Evolutionary conservation across 805 yeast genomes (phyloP).

Genomic region (Monosporozyma servazzii): DNA sequence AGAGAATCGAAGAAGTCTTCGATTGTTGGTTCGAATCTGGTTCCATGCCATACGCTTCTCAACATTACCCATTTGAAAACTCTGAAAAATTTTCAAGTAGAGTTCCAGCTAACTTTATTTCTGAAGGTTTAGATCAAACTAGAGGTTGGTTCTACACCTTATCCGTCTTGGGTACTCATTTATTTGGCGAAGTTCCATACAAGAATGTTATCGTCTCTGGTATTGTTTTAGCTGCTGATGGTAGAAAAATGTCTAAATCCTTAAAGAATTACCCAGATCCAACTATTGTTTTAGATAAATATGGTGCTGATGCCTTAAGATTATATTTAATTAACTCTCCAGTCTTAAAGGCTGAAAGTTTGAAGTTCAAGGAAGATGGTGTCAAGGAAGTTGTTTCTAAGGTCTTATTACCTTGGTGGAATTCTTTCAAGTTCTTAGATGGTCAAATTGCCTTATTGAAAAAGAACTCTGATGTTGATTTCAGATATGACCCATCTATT

Average conservation of each 20-base stretch:
- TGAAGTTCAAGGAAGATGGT: constrained; percentile 97
- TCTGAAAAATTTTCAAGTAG: constrained; percentile 57
- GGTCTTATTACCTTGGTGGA: constrained; percentile 97
- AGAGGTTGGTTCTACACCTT: constrained; percentile 99
- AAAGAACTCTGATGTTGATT: constrained; percentile 63
- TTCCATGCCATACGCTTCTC: constrained; percentile 96
- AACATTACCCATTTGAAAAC: constrained; percentile 93
- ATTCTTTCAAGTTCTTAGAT: constrained; percentile 91
- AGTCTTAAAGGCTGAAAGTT: constrained; percentile 90
- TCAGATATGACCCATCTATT: constrained; percentile 57
- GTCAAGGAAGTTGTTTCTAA: constrained; percentile 95
- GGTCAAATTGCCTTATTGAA: constrained; percentile 81
- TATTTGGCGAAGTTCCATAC: constrained; percentile 88
- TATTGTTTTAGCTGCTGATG: constrained; percentile 94
- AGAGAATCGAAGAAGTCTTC: constrained; percentile 92
- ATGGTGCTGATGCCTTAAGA: constrained; percentile 97
- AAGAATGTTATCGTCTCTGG: constrained; percentile 93
- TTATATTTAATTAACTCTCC: constrained; percentile 95
- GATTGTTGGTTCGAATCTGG: constrained; percentile 99
- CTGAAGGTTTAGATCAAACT: constrained; percentile 98
- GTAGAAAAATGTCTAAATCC: constrained; percentile 98
- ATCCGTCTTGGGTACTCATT: constrained; percentile 89
- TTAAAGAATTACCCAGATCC: constrained; percentile 98
- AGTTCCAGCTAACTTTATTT: constrained; percentile 95
- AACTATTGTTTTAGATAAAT: constrained; percentile 62